These are phyloP conservation scores for Coccomyxa subellipsoidea DNA, from an alignment of 163 green algal genomes.

Conservation along the genomic window DNA sequence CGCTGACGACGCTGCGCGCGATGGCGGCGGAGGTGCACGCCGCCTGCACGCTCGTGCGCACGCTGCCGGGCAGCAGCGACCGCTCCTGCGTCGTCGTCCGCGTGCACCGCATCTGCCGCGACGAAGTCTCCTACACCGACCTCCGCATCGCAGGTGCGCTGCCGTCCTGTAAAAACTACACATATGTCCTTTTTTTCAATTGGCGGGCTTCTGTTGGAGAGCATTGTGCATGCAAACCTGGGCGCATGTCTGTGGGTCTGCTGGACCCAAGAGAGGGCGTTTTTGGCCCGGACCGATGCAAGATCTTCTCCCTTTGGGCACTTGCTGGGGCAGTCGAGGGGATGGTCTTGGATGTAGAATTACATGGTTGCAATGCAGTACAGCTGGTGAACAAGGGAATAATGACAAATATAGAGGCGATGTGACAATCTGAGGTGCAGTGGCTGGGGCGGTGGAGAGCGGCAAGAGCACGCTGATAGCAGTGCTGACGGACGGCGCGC, in stretches of 20 bases:
- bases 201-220: no score
- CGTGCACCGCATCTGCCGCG: conserved; percentile 34
- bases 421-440: no score
- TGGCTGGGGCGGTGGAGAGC: conserved; percentile 59
- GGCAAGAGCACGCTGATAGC: conserved; percentile 82
- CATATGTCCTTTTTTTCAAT: not conserved
- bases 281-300: no score
- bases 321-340: not conserved
- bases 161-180: not conserved
- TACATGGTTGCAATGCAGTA: no score
- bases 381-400: no score
- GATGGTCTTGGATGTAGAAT: no score
- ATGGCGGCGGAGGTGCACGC: conserved; percentile 69
- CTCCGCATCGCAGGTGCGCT: conserved; percentile 58
- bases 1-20: conserved; percentile 47
- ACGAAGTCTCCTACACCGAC: conserved; percentile 55
- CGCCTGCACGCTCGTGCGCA: conserved; percentile 27
- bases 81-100: conserved; percentile 52
- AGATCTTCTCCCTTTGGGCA: no score
- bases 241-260: no score
- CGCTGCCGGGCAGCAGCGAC: conserved; percentile 46
- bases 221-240: no score
- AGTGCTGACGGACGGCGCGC: conserved; percentile 68
- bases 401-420: no score
- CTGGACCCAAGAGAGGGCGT: no score